phyloP scores from a whole-genome alignment of 163 green algal species.

The Trebouxia gelatinosa region DNA sequence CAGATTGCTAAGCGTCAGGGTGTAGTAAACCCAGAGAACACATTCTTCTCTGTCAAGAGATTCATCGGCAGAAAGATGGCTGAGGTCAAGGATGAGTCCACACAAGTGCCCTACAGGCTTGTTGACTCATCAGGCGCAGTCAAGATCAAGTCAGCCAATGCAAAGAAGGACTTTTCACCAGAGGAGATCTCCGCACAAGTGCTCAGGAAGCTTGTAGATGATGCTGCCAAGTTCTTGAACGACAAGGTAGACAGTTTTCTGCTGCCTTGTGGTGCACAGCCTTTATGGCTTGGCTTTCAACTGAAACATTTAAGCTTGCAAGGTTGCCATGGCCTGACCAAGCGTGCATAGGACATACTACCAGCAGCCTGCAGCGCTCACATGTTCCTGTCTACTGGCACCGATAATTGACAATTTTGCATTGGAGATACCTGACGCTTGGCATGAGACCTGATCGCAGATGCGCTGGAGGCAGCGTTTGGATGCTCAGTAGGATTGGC shows the following conservation, averaged over 20 bases:
- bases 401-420: background rate
- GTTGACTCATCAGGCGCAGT: conserved; percentile 88
- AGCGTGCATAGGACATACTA: background rate
- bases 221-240: conserved; percentile 94
- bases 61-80: conserved; percentile 95
- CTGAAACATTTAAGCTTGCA: background rate
- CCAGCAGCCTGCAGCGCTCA: background rate
- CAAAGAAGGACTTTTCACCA: conserved; percentile 94
- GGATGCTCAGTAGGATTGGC: no score
- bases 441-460: background rate
- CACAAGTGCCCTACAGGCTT: conserved; percentile 79
- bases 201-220: conserved; percentile 87
- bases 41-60: conserved; percentile 99
- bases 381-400: no score
- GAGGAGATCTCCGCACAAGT: conserved; percentile 98
- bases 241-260: conserved; percentile 59
- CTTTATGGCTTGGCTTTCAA: background rate
- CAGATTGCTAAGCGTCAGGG: conserved; percentile 99
- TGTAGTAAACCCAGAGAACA: conserved; percentile 99
- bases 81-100: conserved; percentile 93
- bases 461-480: no score
- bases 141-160: conserved; percentile 92
- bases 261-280: background rate
- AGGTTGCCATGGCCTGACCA: background rate
- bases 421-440: background rate